Evolutionary conservation across 805 yeast genomes (phyloP).

Genomic region (Grigorovia jiainica): DNA sequence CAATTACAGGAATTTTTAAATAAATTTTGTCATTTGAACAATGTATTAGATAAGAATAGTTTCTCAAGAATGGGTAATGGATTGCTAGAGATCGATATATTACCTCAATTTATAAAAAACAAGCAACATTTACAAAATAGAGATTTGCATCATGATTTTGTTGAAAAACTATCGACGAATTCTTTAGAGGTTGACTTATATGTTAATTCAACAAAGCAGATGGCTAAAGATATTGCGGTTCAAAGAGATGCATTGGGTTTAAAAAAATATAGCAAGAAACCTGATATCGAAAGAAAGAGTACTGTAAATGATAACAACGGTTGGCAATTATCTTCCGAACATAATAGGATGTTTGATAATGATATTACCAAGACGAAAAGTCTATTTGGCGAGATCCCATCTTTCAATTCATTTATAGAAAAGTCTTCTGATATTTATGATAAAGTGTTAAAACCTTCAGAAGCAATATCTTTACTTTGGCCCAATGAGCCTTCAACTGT

Average conservation of each 20-base stretch:
- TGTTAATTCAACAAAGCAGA: conserved; percentile 41
- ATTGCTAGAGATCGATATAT: conserved; percentile 62
- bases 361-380: conserved; percentile 14
- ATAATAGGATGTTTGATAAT: conserved; percentile 27
- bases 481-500: conserved; percentile 17
- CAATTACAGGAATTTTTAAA: conserved; percentile 29
- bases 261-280: conserved; percentile 19
- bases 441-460: conserved; percentile 27
- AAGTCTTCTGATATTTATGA: conserved; percentile 15
- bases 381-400: conserved; percentile 6
- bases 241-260: conserved; percentile 39
- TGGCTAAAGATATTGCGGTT: conserved; percentile 49
- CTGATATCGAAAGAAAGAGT: conserved; percentile 20
- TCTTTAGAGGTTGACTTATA: conserved; percentile 12
- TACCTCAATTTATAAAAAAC: conserved; percentile 53
- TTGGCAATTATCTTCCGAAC: conserved; percentile 39
- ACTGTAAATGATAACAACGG: conserved; percentile 6
- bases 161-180: conserved; percentile 25
- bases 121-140: conserved; percentile 36
- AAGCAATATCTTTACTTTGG: conserved; percentile 24
- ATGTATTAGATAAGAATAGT: conserved; percentile 8
- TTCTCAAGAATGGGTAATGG: conserved; percentile 51
- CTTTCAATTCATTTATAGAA: conserved; percentile 14
- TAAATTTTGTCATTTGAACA: conserved; percentile 15
- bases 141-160: conserved; percentile 42